These are phyloP conservation scores for Elaeagnus macrophylla DNA, from an alignment of 306 rosid genomes.

Conservation along the genomic window DNA sequence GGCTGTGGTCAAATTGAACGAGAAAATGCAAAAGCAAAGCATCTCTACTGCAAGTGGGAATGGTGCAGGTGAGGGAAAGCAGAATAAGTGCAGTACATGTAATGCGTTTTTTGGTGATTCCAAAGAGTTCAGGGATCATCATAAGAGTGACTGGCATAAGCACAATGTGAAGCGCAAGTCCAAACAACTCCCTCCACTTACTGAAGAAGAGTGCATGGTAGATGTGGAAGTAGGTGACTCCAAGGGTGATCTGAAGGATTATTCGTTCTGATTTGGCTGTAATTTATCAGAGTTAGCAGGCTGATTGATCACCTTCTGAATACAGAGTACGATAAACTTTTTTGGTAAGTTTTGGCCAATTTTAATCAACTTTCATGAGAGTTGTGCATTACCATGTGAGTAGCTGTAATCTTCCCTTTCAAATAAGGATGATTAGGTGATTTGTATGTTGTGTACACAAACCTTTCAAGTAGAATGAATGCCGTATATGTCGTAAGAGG, in stretches of 20 bases:
- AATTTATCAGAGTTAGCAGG: background rate
- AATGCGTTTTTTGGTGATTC: slow-evolving; percentile 46
- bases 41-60: slow-evolving; percentile 33
- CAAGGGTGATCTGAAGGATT: slow-evolving; percentile 72
- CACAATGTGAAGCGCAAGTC: slow-evolving; percentile 78
- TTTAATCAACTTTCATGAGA: background rate
- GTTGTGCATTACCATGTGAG: background rate
- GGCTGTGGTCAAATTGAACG: slow-evolving; percentile 39
- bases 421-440: too few relatives aligned
- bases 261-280: slow-evolving; percentile 45
- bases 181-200: slow-evolving; percentile 66
- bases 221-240: slow-evolving; percentile 55
- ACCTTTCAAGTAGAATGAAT: too few relatives aligned
- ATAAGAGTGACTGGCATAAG: slow-evolving; percentile 93
- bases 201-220: slow-evolving; percentile 65
- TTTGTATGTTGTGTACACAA: too few relatives aligned
- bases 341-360: background rate
- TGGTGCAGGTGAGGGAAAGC: slow-evolving; percentile 46
- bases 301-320: background rate
- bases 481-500: too few relatives aligned
- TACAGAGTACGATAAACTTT: background rate
- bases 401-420: too few relatives aligned
- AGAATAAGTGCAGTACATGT: slow-evolving; percentile 66
- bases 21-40: slow-evolving; percentile 55
- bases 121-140: slow-evolving; percentile 70